A percentile compares a stretch with the other conserved stretches of the same genome.
phyloP scores from a whole-genome alignment of 1,139 yeast species.

The Groenewaldozyma auringiensis region DNA sequence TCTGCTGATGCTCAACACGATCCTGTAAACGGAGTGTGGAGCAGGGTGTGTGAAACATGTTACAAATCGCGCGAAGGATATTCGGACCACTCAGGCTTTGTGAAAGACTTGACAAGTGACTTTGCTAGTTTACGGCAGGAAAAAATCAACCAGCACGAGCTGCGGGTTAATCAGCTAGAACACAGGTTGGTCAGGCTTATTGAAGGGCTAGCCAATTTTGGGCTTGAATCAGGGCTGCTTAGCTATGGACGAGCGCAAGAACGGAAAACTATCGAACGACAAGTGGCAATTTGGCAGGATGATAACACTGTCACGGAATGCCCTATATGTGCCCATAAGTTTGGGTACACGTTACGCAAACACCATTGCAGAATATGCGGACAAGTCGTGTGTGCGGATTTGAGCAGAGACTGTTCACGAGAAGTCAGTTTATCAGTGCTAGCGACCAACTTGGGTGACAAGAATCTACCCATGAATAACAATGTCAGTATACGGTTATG shows the following conservation, averaged over 20 bases:
- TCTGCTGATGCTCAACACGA: slow-evolving; percentile 42
- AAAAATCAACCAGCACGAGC: slow-evolving; percentile 34
- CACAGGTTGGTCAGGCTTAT: slow-evolving; percentile 51
- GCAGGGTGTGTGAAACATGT: slow-evolving; percentile 61
- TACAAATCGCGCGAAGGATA: slow-evolving; percentile 51
- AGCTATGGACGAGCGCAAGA: slow-evolving; percentile 22
- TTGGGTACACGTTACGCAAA: slow-evolving; percentile 56
- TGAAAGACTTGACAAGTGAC: slow-evolving; percentile 39
- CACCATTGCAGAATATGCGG: slow-evolving; percentile 93
- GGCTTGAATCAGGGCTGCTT: slow-evolving; percentile 20
- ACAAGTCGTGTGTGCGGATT: slow-evolving; percentile 65
- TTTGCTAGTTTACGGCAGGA: slow-evolving; percentile 40
- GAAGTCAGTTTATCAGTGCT: slow-evolving; percentile 54
- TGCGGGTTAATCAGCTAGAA: slow-evolving; percentile 53
- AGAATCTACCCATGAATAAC: slow-evolving; percentile 18
- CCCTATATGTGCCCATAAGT: slow-evolving; percentile 52
- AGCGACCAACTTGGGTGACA: slow-evolving; percentile 31
- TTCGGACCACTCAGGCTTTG: slow-evolving; percentile 34
- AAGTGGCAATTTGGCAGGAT: slow-evolving; percentile 62
- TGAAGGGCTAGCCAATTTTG: slow-evolving; percentile 20
- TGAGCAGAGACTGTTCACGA: slow-evolving; percentile 56
- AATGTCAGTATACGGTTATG: slow-evolving; percentile 49
- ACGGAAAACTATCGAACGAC: slow-evolving; percentile 40
- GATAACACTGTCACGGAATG: slow-evolving; percentile 50
- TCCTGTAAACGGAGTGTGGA: slow-evolving; percentile 43